Evolutionary conservation across 2,329 filamentous ascomycete species (phyloP).

Genomic region (Curvularia eragrostidis): DNA sequence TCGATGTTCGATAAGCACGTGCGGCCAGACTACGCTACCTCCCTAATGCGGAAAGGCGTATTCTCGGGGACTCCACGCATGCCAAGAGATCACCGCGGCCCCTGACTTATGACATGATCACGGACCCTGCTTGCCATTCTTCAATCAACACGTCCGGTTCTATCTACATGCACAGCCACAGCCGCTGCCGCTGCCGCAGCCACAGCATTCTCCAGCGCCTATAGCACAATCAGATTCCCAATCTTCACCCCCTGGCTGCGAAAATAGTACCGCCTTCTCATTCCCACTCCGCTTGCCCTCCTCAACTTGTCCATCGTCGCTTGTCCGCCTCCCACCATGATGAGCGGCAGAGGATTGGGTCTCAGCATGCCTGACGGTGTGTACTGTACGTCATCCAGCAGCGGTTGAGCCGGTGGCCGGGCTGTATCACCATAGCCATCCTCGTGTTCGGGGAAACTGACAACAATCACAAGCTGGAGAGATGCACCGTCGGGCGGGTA

Average conservation of each 20-base stretch:
- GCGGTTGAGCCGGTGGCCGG: constrained; percentile 63
- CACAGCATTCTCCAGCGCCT: not conserved
- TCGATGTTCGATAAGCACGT: not conserved
- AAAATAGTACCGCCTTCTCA: constrained; percentile 80
- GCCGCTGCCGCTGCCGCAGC: not conserved
- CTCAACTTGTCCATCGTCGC: constrained; percentile 69
- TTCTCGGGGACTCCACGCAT: not conserved
- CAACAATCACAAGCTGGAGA: constrained; percentile 81
- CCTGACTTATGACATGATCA: constrained; percentile 1
- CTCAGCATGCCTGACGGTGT: constrained; percentile 73
- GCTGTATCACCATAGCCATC: not conserved
- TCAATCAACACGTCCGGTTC: not conserved
- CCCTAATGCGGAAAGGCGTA: not conserved
- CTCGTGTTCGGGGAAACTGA: constrained; percentile 66
- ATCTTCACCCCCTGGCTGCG: constrained; percentile 81
- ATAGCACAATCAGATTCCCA: constrained; percentile 76
- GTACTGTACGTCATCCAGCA: constrained; percentile 76
- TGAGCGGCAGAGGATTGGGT: constrained; percentile 76
- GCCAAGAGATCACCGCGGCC: constrained; percentile 1
- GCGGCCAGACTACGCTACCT: not conserved
- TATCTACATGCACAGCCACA: not conserved
- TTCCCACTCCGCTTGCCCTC: constrained; percentile 70
- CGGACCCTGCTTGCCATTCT: not conserved
- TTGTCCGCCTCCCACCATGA: constrained; percentile 77
- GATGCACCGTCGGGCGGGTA: constrained; percentile 67